Base-by-base conservation (phyloP, 257 asterid genomes). In the Plantago major region DNA sequence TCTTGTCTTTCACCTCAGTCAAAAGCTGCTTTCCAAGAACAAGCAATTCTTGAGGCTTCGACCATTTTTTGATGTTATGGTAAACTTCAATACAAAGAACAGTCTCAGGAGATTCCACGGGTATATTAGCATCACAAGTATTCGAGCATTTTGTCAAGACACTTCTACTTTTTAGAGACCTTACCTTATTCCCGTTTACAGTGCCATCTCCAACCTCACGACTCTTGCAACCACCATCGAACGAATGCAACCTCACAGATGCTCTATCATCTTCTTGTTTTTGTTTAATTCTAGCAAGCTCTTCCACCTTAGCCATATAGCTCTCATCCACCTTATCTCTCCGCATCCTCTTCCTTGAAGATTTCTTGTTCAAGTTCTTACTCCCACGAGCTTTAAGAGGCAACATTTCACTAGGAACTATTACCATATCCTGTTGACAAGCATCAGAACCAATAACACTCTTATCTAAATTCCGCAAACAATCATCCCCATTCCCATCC, bases 11-110 rank as follows among this genome's bases (percentile, higher is more conserved):
- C 59, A 83, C 76, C 70, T 86, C 97, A 10, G 94, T 89, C 84
- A 92, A 73, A 69, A 78, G 78, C 67, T 92, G 99, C 63, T 75
- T 81, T 66, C 97, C 97, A 11, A 92, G 83, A 56, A 86, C 90
- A 74, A 86, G 68, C 68, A 92, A 89, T 61, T 92, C 97, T 75
- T 92, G 99, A 65, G 88, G 68, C 95, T 90, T 88, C 30, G 47
- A 4, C 76, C 81, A 70, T 16, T 82, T 55, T 74, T 64, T 77
- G 63, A 61, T 78, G 80, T 70, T 82, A 64, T 89, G 95, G 76
- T 88, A 92, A 72, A 92, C 94, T 81, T 92, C 98, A 55, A 88
- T 60, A 63, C 78, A 69, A 52, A 92, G 81, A 64, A 82, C 63
- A 55, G 77, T 79, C 74, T 86, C 96, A 10, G 95, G 97, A 79